phyloP scores from a whole-genome alignment of 768 basidiomycete genomes.

The Kwoniella sp. region DNA sequence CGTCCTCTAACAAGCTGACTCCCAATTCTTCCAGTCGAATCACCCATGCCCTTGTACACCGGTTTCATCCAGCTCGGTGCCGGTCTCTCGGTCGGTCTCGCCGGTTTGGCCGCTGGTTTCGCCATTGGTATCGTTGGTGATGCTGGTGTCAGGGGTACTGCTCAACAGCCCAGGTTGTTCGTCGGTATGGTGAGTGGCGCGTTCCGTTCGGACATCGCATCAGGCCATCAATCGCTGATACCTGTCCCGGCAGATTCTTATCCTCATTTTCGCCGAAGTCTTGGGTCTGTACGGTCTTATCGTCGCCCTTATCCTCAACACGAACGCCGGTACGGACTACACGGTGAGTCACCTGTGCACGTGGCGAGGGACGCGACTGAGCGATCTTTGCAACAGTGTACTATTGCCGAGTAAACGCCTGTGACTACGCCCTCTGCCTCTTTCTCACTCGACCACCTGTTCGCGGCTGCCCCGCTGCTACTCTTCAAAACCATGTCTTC shows the following conservation, averaged over 20 bases:
- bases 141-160: slow-evolving; percentile 95
- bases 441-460: not conserved
- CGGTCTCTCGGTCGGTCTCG: slow-evolving; percentile 94
- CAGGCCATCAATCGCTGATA: not conserved
- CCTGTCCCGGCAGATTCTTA: slow-evolving; percentile 62
- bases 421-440: not conserved
- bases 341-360: slow-evolving; percentile 19
- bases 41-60: slow-evolving; percentile 81
- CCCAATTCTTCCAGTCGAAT: slow-evolving; percentile 56
- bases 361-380: not conserved
- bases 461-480: too few relatives aligned
- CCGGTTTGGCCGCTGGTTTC: slow-evolving; percentile 54
- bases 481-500: too few relatives aligned
- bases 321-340: slow-evolving; percentile 50
- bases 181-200: slow-evolving; percentile 68
- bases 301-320: slow-evolving; percentile 94
- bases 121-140: slow-evolving; percentile 93
- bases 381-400: slow-evolving; percentile 7
- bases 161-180: slow-evolving; percentile 89
- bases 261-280: slow-evolving; percentile 77
- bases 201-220: not conserved
- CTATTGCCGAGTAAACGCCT: slow-evolving; percentile 13
- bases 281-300: slow-evolving; percentile 92
- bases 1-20: not conserved
- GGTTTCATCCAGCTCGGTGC: slow-evolving; percentile 60